Base-by-base conservation (phyloP, 805 yeast species). In the Kodamaea neixiangensis region DNA sequence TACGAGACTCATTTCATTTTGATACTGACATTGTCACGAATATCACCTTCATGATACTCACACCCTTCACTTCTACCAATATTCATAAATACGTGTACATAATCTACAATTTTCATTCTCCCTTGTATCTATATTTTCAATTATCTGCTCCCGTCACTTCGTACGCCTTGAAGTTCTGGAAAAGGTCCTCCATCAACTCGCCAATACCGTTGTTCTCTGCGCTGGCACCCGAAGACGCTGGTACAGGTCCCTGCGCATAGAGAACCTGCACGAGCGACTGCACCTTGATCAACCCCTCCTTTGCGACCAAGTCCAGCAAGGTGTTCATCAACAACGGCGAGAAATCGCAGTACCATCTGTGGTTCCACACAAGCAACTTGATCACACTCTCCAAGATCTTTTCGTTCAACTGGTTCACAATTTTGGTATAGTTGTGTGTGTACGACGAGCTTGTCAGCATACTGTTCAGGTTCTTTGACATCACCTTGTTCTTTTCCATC, bases 291-390 rank as follows among this genome's bases (percentile, higher is more conserved):
- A 86, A 68, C 0, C 97, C 97, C 59, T 88, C 90, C 60, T 85
- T 86, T 38, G 81, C 82, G 19, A 89, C 83, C 49, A 90, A 73
- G 48, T 77, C 79, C 17, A 80, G 71, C 52, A 91, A 69, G 0
- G 83, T 71, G n/a, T 71, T 64, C n/a, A 84, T 63, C 44, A 90
- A 72, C 44, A 74, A 73, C 17, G 96, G 88, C 7, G 96, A 85
- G 63, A 91, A 93, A 57, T 93, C 97, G 56, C 85, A 81, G 71
- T 93, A 96, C 99, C 99, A 94, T 63, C 99, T 82, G 68, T 92
- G 97, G 64, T 90, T 87, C 97, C 98, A 96, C n/a, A 94, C 96
- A n/a, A 86, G 72, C 48, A 94, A 72, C 60, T 87, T 87, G 33
- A 92, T 89, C 50, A 84, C 69, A 18, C 86, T 72, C 51, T 86